Conservation (phyloP, 768 basidiomycete genomes). For the Calocybe cyanea region DNA sequence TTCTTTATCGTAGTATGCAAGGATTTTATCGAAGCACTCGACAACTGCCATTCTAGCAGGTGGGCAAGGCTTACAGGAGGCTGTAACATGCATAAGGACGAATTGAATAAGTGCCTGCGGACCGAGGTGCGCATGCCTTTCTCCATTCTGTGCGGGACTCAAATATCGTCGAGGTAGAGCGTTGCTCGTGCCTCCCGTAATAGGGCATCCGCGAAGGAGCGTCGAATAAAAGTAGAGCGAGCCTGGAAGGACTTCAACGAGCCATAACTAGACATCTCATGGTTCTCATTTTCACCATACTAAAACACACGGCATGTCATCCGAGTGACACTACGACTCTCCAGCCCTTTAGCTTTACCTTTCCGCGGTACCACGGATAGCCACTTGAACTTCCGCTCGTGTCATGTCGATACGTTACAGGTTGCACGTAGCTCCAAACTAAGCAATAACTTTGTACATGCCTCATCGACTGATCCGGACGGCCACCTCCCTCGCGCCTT, state of each 20-base stretch:
- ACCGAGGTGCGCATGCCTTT: conserved; percentile 51
- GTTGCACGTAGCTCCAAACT: conserved; percentile 1
- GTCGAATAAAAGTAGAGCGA: conserved; percentile 51
- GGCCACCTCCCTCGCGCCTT: conserved; percentile 14
- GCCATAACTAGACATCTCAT: conserved; percentile 1
- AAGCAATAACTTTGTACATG: neutral
- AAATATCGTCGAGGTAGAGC: conserved; percentile 36
- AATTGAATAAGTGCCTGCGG: conserved; percentile 66
- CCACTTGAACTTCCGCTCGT: neutral
- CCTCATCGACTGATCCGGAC: conserved; percentile 12
- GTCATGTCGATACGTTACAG: neutral
- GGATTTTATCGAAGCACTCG: conserved; percentile 75
- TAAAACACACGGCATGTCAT: too few species aligned
- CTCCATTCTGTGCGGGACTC: neutral
- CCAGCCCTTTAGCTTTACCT: neutral
- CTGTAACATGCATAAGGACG: conserved; percentile 66
- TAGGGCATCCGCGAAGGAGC: conserved; percentile 55
- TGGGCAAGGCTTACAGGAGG: conserved; percentile 67
- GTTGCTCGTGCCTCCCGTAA: conserved; percentile 56
- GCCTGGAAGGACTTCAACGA: conserved; percentile 61
- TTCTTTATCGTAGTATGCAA: conserved; percentile 49
- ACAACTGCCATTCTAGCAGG: conserved; percentile 59
- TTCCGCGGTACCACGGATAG: neutral
- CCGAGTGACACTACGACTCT: too few species aligned
- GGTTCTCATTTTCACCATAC: too few species aligned